Evolutionary conservation across 2,329 filamentous ascomycete species (phyloP).

Genomic region (Fusarium odoratissimum): DNA sequence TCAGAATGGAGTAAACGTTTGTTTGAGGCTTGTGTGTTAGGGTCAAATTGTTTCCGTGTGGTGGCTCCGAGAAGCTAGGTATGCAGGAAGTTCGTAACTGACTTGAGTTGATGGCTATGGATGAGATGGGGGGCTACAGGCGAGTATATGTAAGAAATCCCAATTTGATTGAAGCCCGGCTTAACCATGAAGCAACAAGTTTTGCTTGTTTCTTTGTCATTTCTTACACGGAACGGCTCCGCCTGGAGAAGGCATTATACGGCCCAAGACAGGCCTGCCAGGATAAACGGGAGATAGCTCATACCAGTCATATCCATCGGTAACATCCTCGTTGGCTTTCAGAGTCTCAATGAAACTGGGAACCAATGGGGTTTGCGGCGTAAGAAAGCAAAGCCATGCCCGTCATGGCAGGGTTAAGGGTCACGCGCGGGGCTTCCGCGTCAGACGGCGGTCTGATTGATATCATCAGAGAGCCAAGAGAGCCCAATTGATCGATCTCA

Average conservation of each 20-base stretch:
- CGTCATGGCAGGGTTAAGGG: conserved; percentile 35
- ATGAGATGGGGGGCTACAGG: conserved; percentile 18
- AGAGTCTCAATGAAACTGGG: conserved; percentile 17
- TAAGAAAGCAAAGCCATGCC: conserved; percentile 37
- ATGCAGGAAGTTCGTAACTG: conserved; percentile 9
- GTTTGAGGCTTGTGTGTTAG: conserved; percentile 19
- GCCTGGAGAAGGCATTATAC: conserved; percentile 40
- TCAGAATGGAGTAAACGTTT: conserved; percentile 10
- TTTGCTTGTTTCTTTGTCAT: conserved; percentile 27
- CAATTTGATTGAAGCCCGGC: conserved; percentile 31
- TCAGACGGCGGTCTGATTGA: conserved; percentile 42
- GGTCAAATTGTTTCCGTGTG: conserved; percentile 15
- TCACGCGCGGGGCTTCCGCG: conserved; percentile 43
- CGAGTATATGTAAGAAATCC: conserved; percentile 42
- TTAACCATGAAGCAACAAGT: conserved; percentile 33
- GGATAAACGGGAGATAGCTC: conserved; percentile 21
- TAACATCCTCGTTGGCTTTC: conserved; percentile 28
- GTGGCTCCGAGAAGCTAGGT: conserved; percentile 29
- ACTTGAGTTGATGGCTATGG: conserved; percentile 9
- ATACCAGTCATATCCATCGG: conserved; percentile 20
- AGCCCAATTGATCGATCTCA: conserved; percentile 30
- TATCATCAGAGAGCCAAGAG: conserved; percentile 41
- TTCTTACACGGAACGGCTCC: conserved; percentile 44
- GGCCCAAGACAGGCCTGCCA: conserved; percentile 40
- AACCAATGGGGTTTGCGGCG: conserved; percentile 38